Base-by-base conservation (phyloP, 768 basidiomycete genomes). In the Panus rudis region DNA sequence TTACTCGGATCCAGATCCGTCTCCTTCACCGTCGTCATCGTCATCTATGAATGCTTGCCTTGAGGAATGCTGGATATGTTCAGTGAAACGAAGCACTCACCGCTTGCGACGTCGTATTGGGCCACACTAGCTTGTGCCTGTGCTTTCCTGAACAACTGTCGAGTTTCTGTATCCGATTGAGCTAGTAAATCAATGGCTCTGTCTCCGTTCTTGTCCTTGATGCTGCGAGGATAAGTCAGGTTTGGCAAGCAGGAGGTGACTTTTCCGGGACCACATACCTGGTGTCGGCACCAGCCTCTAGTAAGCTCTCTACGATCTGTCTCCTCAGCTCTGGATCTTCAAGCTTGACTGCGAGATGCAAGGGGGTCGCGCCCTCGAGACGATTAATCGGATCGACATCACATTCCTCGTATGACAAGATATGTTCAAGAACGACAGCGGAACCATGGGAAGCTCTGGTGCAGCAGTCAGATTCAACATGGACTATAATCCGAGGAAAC, bases 331-430 rank as follows among this genome's bases (percentile, higher is more conserved):
- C 82, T 2, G 58, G 60, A 47, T 83, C 69, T 25, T 76, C 66
- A 33, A 84, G 60, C 48, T 64, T 62, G 6, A 84, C 61, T 6
- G 86, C 88, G 20, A 88, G 71, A 59, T 91, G 89, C 13, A 92
- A 67, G 3, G 90, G 90, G 0, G 90, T 92, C 6, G 79, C 78
- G 7, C 72, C 72, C 37, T 82, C 79, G 22, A 84, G 56, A 16
- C 71, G 70, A 62, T 91, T 91, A 54, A 76, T 67, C 14, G 79
- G 77, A 58, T 92, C 88, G 39, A 90, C 86, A 55, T 91, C 88
- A 64, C 87, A 90, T 4, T 71, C 75, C 10, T 89, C 84, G 53
- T 79, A 69, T 4, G 75, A 75, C 25, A 92, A 71, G 50, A 92
- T 76, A 42, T 81, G 69, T 48, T 90, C 85, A 3, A 90, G 66